Percentiles rank a stretch among this genome's conserved stretches.
phyloP scores from a whole-genome alignment of 2,329 filamentous ascomycete species.

The Ceratocystis papillata region DNA sequence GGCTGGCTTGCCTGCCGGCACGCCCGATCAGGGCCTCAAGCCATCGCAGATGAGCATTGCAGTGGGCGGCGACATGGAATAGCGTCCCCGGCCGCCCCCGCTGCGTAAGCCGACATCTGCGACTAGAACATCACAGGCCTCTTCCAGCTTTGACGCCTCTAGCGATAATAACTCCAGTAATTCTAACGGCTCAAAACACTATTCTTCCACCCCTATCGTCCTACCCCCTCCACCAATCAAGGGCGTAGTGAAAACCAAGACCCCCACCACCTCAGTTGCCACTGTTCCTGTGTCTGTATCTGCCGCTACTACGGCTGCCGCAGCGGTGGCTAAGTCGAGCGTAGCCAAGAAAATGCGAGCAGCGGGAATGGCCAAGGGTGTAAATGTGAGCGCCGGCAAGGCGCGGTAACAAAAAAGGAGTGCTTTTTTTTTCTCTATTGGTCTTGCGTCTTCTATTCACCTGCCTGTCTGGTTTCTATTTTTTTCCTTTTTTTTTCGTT shows the following conservation, averaged over 20 bases:
- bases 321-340: background rate
- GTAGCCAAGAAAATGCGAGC: background rate
- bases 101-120: constrained; percentile 9
- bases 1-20: constrained; percentile 16
- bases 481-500: background rate
- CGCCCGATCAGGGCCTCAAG: constrained; percentile 18
- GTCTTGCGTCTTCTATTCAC: background rate
- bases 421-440: too few species aligned
- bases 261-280: too few species aligned
- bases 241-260: background rate
- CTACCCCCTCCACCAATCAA: background rate
- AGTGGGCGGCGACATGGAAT: constrained; percentile 24
- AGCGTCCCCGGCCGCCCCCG: constrained; percentile 17
- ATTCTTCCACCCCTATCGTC: background rate
- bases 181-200: background rate
- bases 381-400: background rate
- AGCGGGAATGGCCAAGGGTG: constrained; percentile 1
- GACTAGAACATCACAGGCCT: background rate
- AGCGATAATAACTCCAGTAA: too few species aligned
- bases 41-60: constrained; percentile 23
- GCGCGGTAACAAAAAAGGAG: background rate
- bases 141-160: background rate
- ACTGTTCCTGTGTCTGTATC: background rate
- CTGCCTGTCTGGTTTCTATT: background rate
- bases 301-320: background rate